These are phyloP conservation scores for Leucosporidium creatinivorum DNA, from an alignment of 768 basidiomycete genomes.

Conservation along the genomic window DNA sequence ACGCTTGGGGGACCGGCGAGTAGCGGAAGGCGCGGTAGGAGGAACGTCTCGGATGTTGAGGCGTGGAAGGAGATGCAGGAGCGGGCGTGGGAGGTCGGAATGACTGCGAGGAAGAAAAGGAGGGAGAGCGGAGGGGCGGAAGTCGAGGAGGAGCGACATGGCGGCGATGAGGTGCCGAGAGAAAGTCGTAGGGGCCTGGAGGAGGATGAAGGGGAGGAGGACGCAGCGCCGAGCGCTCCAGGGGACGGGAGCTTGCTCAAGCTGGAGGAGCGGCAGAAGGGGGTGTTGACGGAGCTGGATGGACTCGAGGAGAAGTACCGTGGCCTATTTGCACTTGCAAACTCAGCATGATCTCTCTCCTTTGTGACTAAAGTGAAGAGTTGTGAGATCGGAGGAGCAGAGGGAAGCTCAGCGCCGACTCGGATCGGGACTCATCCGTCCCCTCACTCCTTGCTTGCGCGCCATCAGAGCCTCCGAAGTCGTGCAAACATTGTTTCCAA, in stretches of 20 bases:
- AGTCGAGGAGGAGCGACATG: background rate
- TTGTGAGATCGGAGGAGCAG: too few relatives aligned
- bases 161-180: background rate
- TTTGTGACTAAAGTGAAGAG: too few relatives aligned
- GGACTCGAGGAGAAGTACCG: constrained; percentile 13
- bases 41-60: constrained; percentile 16
- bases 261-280: constrained; percentile 17
- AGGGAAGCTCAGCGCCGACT: too few relatives aligned
- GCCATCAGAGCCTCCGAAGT: too few relatives aligned
- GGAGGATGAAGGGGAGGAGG: background rate
- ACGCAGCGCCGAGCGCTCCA: background rate
- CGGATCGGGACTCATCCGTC: too few relatives aligned
- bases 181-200: background rate
- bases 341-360: background rate
- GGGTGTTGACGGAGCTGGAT: constrained; percentile 12
- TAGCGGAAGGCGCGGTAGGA: background rate
- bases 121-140: background rate
- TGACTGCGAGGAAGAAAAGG: constrained; percentile 9
- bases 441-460: too few relatives aligned
- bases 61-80: constrained; percentile 35
- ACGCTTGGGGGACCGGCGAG: background rate
- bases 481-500: too few relatives aligned
- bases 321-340: constrained; percentile 11
- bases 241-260: background rate
- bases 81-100: constrained; percentile 26